Base-by-base conservation (phyloP, 805 yeast species). In the Teunomyces atbi region DNA sequence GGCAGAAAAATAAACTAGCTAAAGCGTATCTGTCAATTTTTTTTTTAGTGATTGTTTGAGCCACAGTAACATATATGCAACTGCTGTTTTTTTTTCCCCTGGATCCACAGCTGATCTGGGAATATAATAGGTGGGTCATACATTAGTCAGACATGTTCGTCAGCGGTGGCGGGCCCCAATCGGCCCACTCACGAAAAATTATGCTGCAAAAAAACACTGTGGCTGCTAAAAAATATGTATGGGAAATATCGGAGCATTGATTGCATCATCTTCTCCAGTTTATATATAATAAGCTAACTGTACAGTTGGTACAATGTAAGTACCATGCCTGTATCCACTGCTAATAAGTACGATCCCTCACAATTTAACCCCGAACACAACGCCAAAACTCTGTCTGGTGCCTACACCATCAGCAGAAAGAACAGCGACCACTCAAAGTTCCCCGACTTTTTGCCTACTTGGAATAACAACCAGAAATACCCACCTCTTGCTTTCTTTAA, bases 401-500 rank as follows among this genome's bases (percentile, higher is more conserved):
- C 65, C 8, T 56, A 48, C 26, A 62, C 66, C 11, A 65, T 65
- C 8, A 59, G 53, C 47, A 50, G 54, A 33, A 54, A 50, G 35
- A 61, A 59, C 42, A 54, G 62, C 19, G 53, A 48, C 15, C 51
- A 53, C 41, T 49, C 66, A 13, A 47, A 58, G 12, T 59, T 47
- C 45, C 68, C 65, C 1, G 63, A 63, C 6, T 66, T 53, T 42
- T 55, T 66, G 44, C 71, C 71, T 3, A 57, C 68, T 7, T 66
- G 71, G 71, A 58, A 65, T 51, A 68, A 69, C 6, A 48, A 46
- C 15, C 62, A 64, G 32, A 66, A 64, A 48, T 61, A 50, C 28
- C 61, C 63, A 4, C 60, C 66, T 4, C 55, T 62, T 36, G 45
- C 59, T 51, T 59, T 60, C 38, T 56, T 58, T 47, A 48, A 60